Conservation (phyloP, 2,329 filamentous ascomycete species). For the Fusarium sp. region DNA sequence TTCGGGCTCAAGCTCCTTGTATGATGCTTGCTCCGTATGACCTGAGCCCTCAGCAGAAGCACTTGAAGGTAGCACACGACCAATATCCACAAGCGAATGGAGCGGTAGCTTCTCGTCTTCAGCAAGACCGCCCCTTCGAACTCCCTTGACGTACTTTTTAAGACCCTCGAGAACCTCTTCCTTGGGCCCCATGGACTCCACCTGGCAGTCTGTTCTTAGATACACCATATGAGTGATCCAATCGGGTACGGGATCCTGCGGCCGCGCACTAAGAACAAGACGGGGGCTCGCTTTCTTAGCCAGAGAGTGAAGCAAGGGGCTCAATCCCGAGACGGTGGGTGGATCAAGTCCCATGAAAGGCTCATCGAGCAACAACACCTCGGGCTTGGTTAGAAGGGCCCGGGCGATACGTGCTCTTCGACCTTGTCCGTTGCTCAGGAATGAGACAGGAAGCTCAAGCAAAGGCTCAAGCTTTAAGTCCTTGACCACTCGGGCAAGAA, state of each 20-base stretch:
- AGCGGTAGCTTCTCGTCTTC: slow-evolving; percentile 65
- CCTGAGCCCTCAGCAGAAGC: slow-evolving; percentile 20
- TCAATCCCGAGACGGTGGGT: slow-evolving; percentile 79
- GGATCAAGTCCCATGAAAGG: slow-evolving; percentile 98
- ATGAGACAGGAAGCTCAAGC: slow-evolving; percentile 85
- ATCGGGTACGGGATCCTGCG: slow-evolving; percentile 87
- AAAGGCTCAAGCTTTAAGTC: slow-evolving; percentile 79
- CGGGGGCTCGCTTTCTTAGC: slow-evolving; percentile 76
- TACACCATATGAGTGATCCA: slow-evolving; percentile 92
- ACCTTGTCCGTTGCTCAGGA: slow-evolving; percentile 94
- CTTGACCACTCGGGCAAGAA: slow-evolving; percentile 73
- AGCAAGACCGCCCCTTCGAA: slow-evolving; percentile 58
- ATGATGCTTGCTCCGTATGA: slow-evolving; percentile 20
- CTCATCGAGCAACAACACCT: slow-evolving; percentile 88
- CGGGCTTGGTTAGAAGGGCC: slow-evolving; percentile 81
- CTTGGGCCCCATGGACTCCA: slow-evolving; percentile 76
- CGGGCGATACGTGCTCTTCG: slow-evolving; percentile 89
- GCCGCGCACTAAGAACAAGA: slow-evolving; percentile 81
- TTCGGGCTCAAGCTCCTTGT: slow-evolving; percentile 40
- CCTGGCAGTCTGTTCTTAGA: slow-evolving; percentile 74
- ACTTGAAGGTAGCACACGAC: slow-evolving; percentile 57
- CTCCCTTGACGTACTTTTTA: slow-evolving; percentile 61
- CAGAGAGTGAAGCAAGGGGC: slow-evolving; percentile 75
- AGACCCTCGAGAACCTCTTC: slow-evolving; percentile 70
- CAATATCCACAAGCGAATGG: slow-evolving; percentile 64